Evolutionary conservation across 495 filamentous ascomycete genomes (phyloP).

Genomic region (Neurospora cerealis): DNA sequence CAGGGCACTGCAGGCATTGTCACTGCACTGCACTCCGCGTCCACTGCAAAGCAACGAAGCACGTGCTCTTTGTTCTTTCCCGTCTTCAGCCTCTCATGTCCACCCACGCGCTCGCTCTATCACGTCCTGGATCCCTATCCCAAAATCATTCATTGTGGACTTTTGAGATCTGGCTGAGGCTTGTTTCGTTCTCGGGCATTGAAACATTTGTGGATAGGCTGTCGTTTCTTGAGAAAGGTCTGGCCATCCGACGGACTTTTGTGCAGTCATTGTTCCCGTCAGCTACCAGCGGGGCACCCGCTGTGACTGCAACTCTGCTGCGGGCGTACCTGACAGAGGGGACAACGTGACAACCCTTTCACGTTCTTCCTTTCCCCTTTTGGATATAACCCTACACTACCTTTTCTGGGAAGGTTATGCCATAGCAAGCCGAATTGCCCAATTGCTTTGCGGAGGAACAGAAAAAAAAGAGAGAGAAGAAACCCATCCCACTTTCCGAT

Average conservation of each 20-base stretch:
- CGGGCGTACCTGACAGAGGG: background rate
- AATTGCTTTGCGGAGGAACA: background rate
- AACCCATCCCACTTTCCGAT: background rate
- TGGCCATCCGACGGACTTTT: background rate
- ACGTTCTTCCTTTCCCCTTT: background rate
- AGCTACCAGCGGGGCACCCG: background rate
- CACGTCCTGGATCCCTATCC: background rate
- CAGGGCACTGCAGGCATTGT: background rate
- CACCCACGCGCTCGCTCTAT: background rate
- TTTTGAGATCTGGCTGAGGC: background rate
- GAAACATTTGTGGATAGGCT: background rate
- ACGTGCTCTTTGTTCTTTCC: background rate
- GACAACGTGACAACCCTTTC: background rate
- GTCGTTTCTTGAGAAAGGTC: background rate
- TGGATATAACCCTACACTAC: background rate
- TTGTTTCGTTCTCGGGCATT: background rate
- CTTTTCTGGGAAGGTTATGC: background rate
- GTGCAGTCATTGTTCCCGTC: background rate
- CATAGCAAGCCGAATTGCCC: background rate
- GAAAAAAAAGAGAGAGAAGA: background rate
- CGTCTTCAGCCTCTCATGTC: background rate
- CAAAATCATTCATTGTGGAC: background rate
- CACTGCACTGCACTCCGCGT: background rate
- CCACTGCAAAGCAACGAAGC: background rate
- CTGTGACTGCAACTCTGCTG: background rate